Percentiles rank a stretch among this genome's conserved stretches.
Evolutionary conservation across 164 flowering plant species (phyloP).

Genomic region (Vitis rupestris): DNA sequence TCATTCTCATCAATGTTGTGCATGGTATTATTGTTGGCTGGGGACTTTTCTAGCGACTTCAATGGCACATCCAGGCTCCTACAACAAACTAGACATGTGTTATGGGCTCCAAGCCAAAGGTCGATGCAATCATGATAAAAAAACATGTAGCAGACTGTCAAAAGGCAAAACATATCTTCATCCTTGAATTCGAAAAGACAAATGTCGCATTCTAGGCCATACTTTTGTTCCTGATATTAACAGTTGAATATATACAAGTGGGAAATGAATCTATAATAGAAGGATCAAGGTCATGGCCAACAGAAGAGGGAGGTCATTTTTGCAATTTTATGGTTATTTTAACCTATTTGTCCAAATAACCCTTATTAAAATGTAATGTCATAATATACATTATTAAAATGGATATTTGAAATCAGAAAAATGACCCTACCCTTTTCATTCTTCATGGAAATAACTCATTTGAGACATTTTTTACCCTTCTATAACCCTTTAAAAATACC

Average conservation of each 20-base stretch:
- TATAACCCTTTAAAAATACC: too few species aligned
- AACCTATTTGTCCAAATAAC: too few species aligned
- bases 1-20: conserved; percentile 2
- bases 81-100: conserved; percentile 82
- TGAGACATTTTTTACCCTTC: too few species aligned
- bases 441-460: too few species aligned
- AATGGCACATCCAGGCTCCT: conserved; percentile 32
- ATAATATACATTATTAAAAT: too few species aligned
- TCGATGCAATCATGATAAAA: conserved; percentile 88
- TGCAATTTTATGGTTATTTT: too few species aligned
- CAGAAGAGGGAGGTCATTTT: not conserved
- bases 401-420: too few species aligned
- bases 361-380: too few species aligned
- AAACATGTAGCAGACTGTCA: conserved; percentile 61
- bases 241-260: conserved; percentile 43
- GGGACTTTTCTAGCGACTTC: not conserved
- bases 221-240: conserved; percentile 44
- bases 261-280: conserved; percentile 57
- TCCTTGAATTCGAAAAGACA: conserved; percentile 64
- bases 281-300: conserved; percentile 49
- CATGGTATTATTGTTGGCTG: not conserved
- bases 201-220: conserved; percentile 70
- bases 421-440: too few species aligned
- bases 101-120: conserved; percentile 72
- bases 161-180: conserved; percentile 43